Conservation (phyloP, 179 eudicot genomes). For the Gypsophila paniculata region DNA sequence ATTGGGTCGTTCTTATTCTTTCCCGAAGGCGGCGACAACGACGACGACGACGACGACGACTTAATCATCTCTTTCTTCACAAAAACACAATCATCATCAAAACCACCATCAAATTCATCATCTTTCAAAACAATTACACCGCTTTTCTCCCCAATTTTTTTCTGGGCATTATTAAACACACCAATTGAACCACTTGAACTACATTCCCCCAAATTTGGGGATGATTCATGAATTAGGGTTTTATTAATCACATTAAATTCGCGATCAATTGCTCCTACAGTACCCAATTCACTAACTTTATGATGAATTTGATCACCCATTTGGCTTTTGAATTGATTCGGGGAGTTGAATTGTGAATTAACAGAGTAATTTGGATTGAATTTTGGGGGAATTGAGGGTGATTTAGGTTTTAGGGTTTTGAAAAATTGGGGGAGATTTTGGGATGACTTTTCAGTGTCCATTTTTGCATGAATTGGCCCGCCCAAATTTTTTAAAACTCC, state of each 20-base stretch:
- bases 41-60: background rate
- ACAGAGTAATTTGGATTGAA: background rate
- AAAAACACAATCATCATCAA: constrained; percentile 29
- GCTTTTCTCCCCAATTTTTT: background rate
- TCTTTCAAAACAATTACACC: constrained; percentile 18
- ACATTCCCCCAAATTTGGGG: constrained; percentile 6
- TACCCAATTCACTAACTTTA: constrained; percentile 12
- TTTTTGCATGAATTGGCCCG: background rate
- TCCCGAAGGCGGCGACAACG: constrained; percentile 17
- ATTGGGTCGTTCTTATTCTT: constrained; percentile 22
- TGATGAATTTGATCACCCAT: background rate
- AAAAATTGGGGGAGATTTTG: constrained; percentile 6
- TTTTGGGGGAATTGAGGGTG: constrained; percentile 11
- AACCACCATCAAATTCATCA: background rate
- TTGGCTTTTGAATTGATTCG: background rate
- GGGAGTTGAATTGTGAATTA: background rate
- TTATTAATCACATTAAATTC: background rate
- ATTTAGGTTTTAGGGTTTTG: constrained; percentile 23
- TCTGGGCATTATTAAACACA: too few relatives aligned
- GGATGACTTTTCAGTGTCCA: constrained; percentile 3
- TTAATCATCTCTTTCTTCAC: constrained; percentile 17
- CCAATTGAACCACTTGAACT: background rate
- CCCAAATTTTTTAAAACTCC: background rate
- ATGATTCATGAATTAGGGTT: background rate
- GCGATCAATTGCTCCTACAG: background rate